Conservation (phyloP, 1,139 yeast species). For the Pneumocystis wakefieldiae region DNA sequence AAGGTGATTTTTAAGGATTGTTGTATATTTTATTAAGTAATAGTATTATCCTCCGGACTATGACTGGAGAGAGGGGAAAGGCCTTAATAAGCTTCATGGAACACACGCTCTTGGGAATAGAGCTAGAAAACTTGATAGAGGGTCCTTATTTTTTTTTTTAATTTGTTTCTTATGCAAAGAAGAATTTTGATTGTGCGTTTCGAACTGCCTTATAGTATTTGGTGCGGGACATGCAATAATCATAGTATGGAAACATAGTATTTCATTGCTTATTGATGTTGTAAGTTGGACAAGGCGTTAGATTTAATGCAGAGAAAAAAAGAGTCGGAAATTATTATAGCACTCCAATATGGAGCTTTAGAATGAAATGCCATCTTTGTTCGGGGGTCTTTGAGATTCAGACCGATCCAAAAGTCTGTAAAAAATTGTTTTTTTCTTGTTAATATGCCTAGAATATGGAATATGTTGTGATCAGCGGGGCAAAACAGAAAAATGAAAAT, state of each 20-base stretch:
- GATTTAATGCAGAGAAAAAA: slow-evolving; percentile 25
- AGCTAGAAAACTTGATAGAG: slow-evolving; percentile 19
- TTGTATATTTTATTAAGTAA: not conserved
- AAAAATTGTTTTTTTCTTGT: not conserved
- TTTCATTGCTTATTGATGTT: not conserved
- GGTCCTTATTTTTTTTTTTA: slow-evolving; percentile 10
- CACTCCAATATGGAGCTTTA: slow-evolving; percentile 23
- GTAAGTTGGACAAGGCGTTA: slow-evolving; percentile 21
- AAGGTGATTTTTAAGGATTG: not conserved
- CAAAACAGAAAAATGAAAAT: slow-evolving; percentile 15
- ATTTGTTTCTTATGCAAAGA: not conserved
- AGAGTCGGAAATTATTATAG: slow-evolving; percentile 21
- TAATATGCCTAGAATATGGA: slow-evolving; percentile 14
- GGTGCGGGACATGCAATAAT: slow-evolving; percentile 20
- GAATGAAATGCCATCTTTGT: slow-evolving; percentile 22
- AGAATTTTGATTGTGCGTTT: slow-evolving; percentile 21
- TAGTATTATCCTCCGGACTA: slow-evolving; percentile 26
- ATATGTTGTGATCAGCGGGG: slow-evolving; percentile 21
- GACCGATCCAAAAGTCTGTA: slow-evolving; percentile 23
- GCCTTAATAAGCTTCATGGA: slow-evolving; percentile 22
- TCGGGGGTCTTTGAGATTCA: slow-evolving; percentile 18
- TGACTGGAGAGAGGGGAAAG: slow-evolving; percentile 19
- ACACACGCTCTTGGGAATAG: slow-evolving; percentile 19
- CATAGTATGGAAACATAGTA: not conserved
- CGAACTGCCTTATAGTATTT: slow-evolving; percentile 23